Conservation (phyloP, 345 rosid genomes). For the Citrus cavaleriei region DNA sequence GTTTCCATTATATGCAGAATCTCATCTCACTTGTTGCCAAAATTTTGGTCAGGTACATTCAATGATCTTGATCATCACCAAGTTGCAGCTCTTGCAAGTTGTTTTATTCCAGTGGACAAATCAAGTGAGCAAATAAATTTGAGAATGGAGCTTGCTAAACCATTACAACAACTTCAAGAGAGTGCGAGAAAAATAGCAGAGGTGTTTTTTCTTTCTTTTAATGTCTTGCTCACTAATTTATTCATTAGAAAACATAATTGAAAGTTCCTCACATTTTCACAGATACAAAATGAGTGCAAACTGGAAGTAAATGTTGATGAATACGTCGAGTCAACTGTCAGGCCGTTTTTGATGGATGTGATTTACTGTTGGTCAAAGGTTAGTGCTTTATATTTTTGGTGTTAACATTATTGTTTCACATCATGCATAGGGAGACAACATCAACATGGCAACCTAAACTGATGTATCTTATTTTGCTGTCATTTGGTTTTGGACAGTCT, state of each 20-base stretch:
- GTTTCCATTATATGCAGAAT: constrained; percentile 4
- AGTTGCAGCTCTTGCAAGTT: constrained; percentile 96
- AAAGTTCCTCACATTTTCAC: constrained; percentile 18
- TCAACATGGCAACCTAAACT: too few species aligned
- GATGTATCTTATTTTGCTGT: too few species aligned
- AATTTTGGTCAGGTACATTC: constrained; percentile 69
- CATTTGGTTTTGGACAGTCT: neutral
- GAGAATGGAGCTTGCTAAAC: constrained; percentile 85
- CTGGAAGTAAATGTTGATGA: constrained; percentile 84
- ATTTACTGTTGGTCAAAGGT: constrained; percentile 98
- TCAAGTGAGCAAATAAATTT: constrained; percentile 81
- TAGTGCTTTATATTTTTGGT: constrained; percentile 17
- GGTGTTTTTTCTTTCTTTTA: constrained; percentile 36
- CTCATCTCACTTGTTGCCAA: neutral
- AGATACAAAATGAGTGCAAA: constrained; percentile 98
- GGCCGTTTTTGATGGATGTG: constrained; percentile 95
- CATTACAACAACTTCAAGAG: constrained; percentile 94
- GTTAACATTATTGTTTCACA: neutral
- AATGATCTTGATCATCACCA: constrained; percentile 96
- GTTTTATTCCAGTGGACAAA: constrained; percentile 97
- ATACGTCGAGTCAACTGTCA: constrained; percentile 91
- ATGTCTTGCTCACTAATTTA: constrained; percentile 1
- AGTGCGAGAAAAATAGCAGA: constrained; percentile 96
- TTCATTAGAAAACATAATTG: neutral
- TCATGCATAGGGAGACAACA: neutral